A percentile compares a stretch with the other conserved stretches of the same genome.
Evolutionary conservation across 176 grass and related monocot species (phyloP).

Genomic region (Zoysia japonica): DNA sequence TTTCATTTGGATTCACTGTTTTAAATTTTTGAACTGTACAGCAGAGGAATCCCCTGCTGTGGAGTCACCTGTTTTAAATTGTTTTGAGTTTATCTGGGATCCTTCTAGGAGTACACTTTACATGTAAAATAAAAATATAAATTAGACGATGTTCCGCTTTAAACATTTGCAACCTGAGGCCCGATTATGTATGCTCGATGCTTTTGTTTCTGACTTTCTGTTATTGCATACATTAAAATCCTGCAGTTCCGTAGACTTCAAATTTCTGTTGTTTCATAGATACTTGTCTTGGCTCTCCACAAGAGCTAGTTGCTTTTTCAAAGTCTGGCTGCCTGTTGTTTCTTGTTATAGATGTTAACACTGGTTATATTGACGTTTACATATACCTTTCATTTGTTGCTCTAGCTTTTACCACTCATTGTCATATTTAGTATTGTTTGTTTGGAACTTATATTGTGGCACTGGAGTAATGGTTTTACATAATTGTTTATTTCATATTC

Average conservation of each 20-base stretch:
- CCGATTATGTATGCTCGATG: background rate
- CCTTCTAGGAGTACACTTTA: background rate
- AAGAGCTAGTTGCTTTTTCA: background rate
- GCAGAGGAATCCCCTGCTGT: too few relatives aligned
- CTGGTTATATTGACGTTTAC: background rate
- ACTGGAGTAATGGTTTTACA: background rate
- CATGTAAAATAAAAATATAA: background rate
- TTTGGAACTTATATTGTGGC: background rate
- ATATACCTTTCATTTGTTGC: background rate
- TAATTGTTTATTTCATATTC: background rate
- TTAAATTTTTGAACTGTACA: background rate
- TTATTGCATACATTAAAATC: background rate
- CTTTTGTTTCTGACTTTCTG: background rate
- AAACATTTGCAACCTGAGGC: background rate
- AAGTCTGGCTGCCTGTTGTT: background rate
- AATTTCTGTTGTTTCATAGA: too few relatives aligned
- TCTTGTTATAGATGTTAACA: background rate
- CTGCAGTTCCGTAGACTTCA: background rate
- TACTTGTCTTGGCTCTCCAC: background rate
- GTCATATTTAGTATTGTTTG: background rate
- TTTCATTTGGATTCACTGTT: conserved; percentile 19
- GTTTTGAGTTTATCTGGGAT: background rate
- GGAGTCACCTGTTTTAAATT: background rate
- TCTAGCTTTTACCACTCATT: background rate
- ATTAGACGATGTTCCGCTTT: background rate